Conservation (phyloP, 345 rosid genomes). For the Dipteronia sinensis region DNA sequence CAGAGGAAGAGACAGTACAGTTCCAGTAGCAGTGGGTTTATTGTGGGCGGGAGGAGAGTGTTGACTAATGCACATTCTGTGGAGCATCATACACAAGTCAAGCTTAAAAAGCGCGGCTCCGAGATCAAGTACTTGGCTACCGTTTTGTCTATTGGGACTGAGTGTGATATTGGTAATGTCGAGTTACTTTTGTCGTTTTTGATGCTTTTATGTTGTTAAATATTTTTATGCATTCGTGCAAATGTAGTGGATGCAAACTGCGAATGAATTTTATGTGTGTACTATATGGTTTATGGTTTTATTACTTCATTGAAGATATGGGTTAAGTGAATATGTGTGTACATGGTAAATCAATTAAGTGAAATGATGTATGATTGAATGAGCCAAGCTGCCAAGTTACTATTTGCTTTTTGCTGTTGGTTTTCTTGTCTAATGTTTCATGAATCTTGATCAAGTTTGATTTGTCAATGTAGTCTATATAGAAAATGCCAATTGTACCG, state of each 20-base stretch:
- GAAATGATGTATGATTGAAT: too few relatives aligned
- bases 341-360: too few relatives aligned
- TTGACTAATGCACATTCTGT: constrained; percentile 94
- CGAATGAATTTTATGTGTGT: too few relatives aligned
- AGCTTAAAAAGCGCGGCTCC: constrained; percentile 89
- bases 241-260: too few relatives aligned
- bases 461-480: too few relatives aligned
- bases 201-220: too few relatives aligned
- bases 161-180: constrained; percentile 80
- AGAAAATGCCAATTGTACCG: background rate
- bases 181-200: too few relatives aligned
- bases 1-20: constrained; percentile 89
- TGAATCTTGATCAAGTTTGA: background rate
- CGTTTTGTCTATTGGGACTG: constrained; percentile 86
- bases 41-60: constrained; percentile 70
- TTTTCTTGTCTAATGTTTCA: background rate
- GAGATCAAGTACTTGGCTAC: constrained; percentile 89
- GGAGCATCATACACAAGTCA: constrained; percentile 91
- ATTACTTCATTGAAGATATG: too few relatives aligned
- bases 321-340: too few relatives aligned
- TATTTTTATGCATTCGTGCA: background rate
- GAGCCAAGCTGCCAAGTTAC: too few relatives aligned
- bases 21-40: constrained; percentile 85
- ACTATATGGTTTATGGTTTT: too few relatives aligned
- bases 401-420: background rate